Conservation (phyloP, 768 basidiomycete genomes). For the Phylloporus sp. region DNA sequence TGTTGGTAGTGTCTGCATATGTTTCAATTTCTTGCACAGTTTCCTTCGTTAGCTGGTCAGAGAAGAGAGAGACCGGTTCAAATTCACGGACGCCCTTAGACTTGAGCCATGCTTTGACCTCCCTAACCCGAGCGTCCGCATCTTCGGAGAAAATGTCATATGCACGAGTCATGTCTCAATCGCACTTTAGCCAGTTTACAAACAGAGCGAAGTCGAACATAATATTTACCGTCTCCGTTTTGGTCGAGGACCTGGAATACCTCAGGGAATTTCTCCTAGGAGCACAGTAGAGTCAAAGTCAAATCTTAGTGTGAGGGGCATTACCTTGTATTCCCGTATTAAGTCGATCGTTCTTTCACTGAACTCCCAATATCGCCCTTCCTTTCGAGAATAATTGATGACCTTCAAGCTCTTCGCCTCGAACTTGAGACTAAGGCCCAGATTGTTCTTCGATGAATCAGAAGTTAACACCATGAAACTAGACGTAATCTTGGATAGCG, state of each 20-base stretch:
- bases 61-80: constrained; percentile 88
- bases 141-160: constrained; percentile 53
- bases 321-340: constrained; percentile 79
- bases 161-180: constrained; percentile 72
- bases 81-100: constrained; percentile 83
- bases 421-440: constrained; percentile 94
- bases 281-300: neutral
- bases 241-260: constrained; percentile 70
- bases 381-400: constrained; percentile 84
- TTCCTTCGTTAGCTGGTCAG: constrained; percentile 89
- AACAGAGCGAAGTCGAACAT: neutral
- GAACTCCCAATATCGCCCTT: constrained; percentile 87
- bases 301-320: neutral
- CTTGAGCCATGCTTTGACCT: constrained; percentile 84
- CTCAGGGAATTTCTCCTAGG: constrained; percentile 75
- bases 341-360: constrained; percentile 82
- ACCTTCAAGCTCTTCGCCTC: constrained; percentile 94
- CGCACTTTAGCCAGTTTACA: constrained; percentile 1
- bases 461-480: constrained; percentile 84
- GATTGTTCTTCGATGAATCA: constrained; percentile 78
- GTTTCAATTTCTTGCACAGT: constrained; percentile 78
- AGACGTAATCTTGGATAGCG: constrained; percentile 87
- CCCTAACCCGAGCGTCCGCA: constrained; percentile 67
- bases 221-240: constrained; percentile 59
- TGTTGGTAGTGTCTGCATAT: constrained; percentile 64